Percentiles rank a stretch among this genome's conserved stretches.
Evolutionary conservation across 2,329 filamentous ascomycete genomes (phyloP).

Genomic region (Scedosporium boydii): DNA sequence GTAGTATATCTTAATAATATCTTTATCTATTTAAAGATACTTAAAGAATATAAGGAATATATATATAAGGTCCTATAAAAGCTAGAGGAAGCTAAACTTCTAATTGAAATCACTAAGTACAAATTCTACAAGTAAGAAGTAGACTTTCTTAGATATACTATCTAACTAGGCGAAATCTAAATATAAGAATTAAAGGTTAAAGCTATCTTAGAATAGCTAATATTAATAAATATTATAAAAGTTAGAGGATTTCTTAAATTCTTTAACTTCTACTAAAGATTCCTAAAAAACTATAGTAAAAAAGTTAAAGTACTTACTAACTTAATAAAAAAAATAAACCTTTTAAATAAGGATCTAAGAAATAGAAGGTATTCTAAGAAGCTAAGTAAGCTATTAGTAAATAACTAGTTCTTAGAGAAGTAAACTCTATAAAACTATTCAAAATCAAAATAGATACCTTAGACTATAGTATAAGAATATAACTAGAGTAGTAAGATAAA

Average conservation of each 20-base stretch:
- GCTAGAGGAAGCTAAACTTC: too few relatives aligned
- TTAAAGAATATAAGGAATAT: too few relatives aligned
- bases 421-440: neutral
- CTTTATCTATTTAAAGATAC: too few relatives aligned
- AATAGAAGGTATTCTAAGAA: neutral
- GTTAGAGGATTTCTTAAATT: conserved; percentile 4
- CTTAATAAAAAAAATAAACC: neutral
- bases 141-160: too few relatives aligned
- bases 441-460: neutral
- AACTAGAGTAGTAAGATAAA: neutral
- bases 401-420: neutral
- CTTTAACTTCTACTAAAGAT: neutral
- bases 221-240: conserved; percentile 7
- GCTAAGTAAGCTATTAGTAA: neutral
- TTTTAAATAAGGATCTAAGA: neutral
- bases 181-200: too few relatives aligned
- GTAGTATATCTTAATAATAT: too few relatives aligned
- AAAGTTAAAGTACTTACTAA: neutral
- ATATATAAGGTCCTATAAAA: too few relatives aligned
- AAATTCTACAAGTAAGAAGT: too few relatives aligned
- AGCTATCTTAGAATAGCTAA: conserved; percentile 8
- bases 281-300: neutral
- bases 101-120: too few relatives aligned
- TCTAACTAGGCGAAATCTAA: too few relatives aligned
- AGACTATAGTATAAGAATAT: neutral